A percentile compares a stretch with the other conserved stretches of the same genome.
These are phyloP conservation scores for Spergularia bocconei DNA, from an alignment of 148 eudicot genomes.

Conservation along the genomic window DNA sequence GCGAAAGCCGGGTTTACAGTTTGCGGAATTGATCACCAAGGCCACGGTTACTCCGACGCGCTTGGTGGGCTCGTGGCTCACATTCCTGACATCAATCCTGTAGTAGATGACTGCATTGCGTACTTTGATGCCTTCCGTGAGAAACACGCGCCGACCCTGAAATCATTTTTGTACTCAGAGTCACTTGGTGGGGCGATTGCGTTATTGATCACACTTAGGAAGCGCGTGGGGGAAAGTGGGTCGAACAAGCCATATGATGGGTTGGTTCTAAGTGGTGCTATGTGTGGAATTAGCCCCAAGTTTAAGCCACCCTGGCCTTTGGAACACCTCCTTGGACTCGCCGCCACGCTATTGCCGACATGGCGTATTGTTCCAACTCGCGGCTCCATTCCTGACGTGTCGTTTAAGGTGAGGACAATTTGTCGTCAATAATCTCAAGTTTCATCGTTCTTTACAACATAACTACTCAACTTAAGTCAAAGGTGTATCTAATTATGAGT, in stretches of 20 bases:
- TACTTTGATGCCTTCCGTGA: slow-evolving; percentile 66
- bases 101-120: slow-evolving; percentile 71
- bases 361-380: slow-evolving; percentile 93
- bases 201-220: slow-evolving; percentile 52
- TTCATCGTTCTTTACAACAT: no score
- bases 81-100: slow-evolving; percentile 80
- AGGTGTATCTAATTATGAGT: no score
- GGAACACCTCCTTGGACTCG: slow-evolving; percentile 67
- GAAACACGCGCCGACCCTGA: slow-evolving; percentile 36
- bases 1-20: slow-evolving; percentile 78
- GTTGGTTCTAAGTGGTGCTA: slow-evolving; percentile 78
- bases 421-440: no score
- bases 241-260: slow-evolving; percentile 49
- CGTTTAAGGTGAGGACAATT: slow-evolving; percentile 49
- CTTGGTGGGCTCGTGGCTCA: slow-evolving; percentile 62
- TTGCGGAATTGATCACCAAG: slow-evolving; percentile 89
- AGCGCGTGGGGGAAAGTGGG: slow-evolving; percentile 20
- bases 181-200: slow-evolving; percentile 95
- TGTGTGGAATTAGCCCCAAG: slow-evolving; percentile 92
- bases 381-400: slow-evolving; percentile 78
- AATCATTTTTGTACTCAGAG: slow-evolving; percentile 73
- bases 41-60: slow-evolving; percentile 81
- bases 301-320: slow-evolving; percentile 97
- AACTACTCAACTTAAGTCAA: no score
- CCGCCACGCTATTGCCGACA: slow-evolving; percentile 63